Base-by-base conservation (phyloP, 306 rosid species). In the Dalbergia cultrata region DNA sequence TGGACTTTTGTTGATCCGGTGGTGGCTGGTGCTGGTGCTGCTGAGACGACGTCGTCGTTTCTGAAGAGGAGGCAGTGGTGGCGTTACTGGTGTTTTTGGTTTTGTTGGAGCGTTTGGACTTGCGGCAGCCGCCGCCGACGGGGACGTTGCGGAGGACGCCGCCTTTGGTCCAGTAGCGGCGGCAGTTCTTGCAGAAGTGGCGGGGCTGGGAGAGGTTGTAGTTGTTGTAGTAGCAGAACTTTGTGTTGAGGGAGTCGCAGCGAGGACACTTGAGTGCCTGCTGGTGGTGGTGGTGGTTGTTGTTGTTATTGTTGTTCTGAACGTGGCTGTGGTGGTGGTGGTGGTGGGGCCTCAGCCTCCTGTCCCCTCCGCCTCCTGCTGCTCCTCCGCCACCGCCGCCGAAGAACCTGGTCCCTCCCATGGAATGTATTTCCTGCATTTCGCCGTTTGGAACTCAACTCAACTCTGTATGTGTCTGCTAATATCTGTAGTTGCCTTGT, bases 91-190 rank as follows among this genome's bases (percentile, higher is more conserved):
- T 4, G 50, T 10, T 45, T 5, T 90, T 88, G 0, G 88, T 76
- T 13, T 95, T 91, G 57, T 0, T 34, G 4, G 97, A 86, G 8
- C 99, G 98, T 53, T 95, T 95, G 7, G 99, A 82, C 84, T 95
- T 95, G 8, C 99, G 95, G 80, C 94, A 93, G 1, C 98, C 99
- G 0, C 99, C 99, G 8, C 99, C 99, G 82, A 95, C 90, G 8
- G 99, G 99, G 58, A 95, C 99, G 94, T 93, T 95, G 33, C 99
- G 97, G 75, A 95, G 99, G 81, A 95, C 98, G 39, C 99, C 99
- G 26, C 99, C 99, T 72, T 90, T 93, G 53, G 99, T 95, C 99
- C 99, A 95, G 88, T 95, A 95, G 4, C 99, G 90, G 7, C 99
- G 97, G 85, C 99, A 95, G 88, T 81, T 85, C 86, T 95, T 95